Evolutionary conservation across 352 stramenopile species (phyloP).

Genomic region (Phytophthora lateralis): DNA sequence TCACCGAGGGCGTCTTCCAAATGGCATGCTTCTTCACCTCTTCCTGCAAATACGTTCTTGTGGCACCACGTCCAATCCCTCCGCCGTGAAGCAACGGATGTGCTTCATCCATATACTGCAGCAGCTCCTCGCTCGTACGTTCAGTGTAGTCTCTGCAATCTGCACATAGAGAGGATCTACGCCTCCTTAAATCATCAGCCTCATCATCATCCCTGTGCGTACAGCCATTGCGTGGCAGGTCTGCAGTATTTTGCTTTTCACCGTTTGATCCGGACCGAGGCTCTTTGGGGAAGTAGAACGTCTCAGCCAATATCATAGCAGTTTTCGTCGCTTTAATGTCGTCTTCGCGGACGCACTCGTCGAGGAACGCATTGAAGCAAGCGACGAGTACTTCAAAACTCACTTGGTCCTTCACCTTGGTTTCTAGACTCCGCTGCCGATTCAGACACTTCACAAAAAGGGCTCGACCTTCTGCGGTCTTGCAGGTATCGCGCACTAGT

Average conservation of each 20-base stretch:
- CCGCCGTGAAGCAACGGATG: conserved; percentile 43
- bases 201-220: conserved; percentile 11
- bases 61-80: conserved; percentile 49
- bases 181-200: conserved; percentile 12
- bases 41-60: conserved; percentile 79
- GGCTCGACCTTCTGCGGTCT: conserved; percentile 52
- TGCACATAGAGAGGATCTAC: conserved; percentile 23
- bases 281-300: conserved; percentile 63
- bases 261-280: not conserved
- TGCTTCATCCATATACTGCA: conserved; percentile 36
- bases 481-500: conserved; percentile 38
- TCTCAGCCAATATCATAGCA: conserved; percentile 87
- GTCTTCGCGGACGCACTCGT: conserved; percentile 75
- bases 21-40: conserved; percentile 86
- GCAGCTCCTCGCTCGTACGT: conserved; percentile 38
- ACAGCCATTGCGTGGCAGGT: conserved; percentile 12
- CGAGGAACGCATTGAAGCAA: conserved; percentile 78
- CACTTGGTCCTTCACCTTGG: conserved; percentile 58
- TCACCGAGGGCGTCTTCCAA: conserved; percentile 80
- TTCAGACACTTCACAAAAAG: conserved; percentile 87
- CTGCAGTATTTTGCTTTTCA: not conserved
- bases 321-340: conserved; percentile 88
- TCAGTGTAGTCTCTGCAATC: conserved; percentile 37
- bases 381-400: conserved; percentile 67
- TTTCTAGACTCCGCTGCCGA: conserved; percentile 81